Base-by-base conservation (phyloP, 495 filamentous ascomycete genomes). In the Pseudevernia furfuracea region DNA sequence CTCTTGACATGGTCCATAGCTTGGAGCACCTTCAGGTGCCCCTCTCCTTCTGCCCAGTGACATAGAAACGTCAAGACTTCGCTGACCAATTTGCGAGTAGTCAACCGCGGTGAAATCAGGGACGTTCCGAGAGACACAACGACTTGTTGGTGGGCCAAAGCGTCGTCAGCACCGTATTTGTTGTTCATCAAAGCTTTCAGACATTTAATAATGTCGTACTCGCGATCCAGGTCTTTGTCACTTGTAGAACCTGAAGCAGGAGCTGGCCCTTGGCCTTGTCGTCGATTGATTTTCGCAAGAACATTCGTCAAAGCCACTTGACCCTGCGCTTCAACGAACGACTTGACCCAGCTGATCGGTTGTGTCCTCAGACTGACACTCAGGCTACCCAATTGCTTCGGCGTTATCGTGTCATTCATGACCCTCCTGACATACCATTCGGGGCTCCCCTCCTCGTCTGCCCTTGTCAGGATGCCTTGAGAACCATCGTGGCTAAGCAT, bases 341-440 rank as follows among this genome's bases (percentile, higher is more conserved):
- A 85, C 77, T 88, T 92, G 61, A 99, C 95, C 94, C 94, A 99
- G 62, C 84, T 85, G 68, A 98, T 97, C 48, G 95, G 94, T 72
- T 98, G 95, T 39, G 95, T 97, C 65, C 94, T 82, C 69, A 98
- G 72, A 76, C 91, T 96, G 74, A 98, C 95, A 73, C 91, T 91
- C 69, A 98, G 77, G 77, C 90, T 95, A 56, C 88, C 88, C 23
- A 98, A 77, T 59, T 96, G 89, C 77, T 98, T 96, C 61, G 88
- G 83, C 52, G 91, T 91, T 66, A 98, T 92, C 37, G 83, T 89
- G 73, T 96, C 94, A 67, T 96, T 92, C 91, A 97, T 90, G 43
- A 98, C 90, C 75, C 90, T 95, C 72, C 87, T 89, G 25, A 98
- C 95, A 78, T 94, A 98, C 93, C 93, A 98, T 77, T 98, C 95